Conservation (phyloP, 2,329 filamentous ascomycete genomes). For the Epichloe typhina region DNA sequence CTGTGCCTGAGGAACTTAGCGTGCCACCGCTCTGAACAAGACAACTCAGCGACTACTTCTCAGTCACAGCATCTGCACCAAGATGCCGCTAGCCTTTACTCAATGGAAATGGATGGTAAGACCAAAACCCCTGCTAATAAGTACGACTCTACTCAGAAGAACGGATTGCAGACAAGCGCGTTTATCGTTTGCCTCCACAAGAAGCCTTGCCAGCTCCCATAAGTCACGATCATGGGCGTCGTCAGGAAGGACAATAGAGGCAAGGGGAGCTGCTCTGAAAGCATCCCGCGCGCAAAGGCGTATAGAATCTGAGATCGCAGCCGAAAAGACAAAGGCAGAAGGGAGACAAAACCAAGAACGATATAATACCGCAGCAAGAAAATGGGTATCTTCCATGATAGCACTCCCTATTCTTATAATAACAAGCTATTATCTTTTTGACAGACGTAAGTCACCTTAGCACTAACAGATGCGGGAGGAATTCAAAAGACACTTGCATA, state of each 20-base stretch:
- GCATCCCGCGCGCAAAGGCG: conserved; percentile 11
- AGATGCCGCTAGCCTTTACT: too few species aligned
- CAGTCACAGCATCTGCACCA: too few species aligned
- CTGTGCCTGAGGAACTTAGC: too few species aligned
- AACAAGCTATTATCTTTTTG: conserved; percentile 40
- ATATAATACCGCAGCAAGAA: conserved; percentile 31
- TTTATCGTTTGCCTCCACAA: neutral
- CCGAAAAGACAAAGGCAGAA: conserved; percentile 9
- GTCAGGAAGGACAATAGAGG: conserved; percentile 7
- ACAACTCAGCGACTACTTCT: too few species aligned
- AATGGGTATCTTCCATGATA: conserved; percentile 34
- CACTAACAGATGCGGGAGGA: neutral
- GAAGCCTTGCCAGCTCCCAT: neutral
- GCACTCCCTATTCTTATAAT: conserved; percentile 41
- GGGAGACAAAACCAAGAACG: conserved; percentile 26
- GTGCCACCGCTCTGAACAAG: too few species aligned
- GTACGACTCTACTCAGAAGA: neutral
- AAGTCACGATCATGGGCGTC: too few species aligned
- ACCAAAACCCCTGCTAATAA: too few species aligned
- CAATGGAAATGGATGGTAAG: too few species aligned
- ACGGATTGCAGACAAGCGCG: neutral
- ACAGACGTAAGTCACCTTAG: conserved; percentile 28
- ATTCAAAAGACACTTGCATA: neutral
- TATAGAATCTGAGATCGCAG: conserved; percentile 8
- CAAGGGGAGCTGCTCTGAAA: conserved; percentile 11